Conservation (phyloP, 75 land plant genomes). For the Pinus albicaulis region DNA sequence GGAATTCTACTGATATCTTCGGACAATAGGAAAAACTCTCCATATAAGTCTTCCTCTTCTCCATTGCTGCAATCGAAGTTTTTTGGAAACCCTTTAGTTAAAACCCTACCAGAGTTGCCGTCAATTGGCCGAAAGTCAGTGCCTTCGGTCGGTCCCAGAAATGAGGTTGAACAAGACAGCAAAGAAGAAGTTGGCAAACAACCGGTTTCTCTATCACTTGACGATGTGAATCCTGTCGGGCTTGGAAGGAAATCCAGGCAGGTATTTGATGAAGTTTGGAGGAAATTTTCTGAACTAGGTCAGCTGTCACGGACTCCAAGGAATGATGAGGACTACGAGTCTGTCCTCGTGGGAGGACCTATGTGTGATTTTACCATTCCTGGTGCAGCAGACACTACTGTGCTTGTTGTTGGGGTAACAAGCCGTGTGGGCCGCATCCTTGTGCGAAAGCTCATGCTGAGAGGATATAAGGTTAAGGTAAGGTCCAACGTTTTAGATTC, state of each 20-base stretch:
- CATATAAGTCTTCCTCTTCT: too few species aligned
- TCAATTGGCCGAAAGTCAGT: too few species aligned
- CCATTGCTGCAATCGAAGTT: too few species aligned
- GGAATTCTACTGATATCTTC: too few species aligned
- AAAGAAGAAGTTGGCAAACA: not conserved
- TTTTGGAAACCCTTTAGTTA: too few species aligned
- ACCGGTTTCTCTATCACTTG: conserved; percentile 43
- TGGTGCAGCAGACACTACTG: conserved; percentile 88
- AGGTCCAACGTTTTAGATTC: not conserved
- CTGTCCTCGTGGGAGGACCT: conserved; percentile 68
- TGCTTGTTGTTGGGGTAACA: conserved; percentile 95
- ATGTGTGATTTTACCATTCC: conserved; percentile 94
- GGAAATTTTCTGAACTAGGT: conserved; percentile 80
- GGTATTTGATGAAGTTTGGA: conserved; percentile 92
- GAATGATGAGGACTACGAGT: conserved; percentile 38
- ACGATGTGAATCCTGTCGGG: conserved; percentile 93
- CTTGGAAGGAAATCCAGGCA: conserved; percentile 82
- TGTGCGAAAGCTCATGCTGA: conserved; percentile 86
- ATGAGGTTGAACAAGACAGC: too few species aligned
- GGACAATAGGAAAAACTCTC: too few species aligned
- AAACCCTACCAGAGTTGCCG: too few species aligned
- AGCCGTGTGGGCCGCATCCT: conserved; percentile 90
- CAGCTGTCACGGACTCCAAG: conserved; percentile 78
- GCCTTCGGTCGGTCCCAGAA: too few species aligned
- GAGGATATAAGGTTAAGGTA: conserved; percentile 97